A percentile compares a stretch with the other conserved stretches of the same genome.
Conservation (phyloP, 1,139 yeast species). For the Yamadazyma jaroonii region DNA sequence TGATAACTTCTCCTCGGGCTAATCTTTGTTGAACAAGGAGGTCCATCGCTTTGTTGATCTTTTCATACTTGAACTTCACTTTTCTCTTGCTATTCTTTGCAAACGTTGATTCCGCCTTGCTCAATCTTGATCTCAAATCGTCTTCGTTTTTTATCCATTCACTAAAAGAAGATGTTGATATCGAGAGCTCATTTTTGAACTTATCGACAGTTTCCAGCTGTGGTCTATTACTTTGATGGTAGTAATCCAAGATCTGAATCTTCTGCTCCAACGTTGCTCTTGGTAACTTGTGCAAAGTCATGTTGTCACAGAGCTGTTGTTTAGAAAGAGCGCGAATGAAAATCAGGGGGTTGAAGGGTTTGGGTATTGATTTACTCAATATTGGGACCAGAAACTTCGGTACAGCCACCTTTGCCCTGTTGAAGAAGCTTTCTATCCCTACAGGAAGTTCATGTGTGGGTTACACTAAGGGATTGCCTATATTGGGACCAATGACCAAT, state of each 20-base stretch:
- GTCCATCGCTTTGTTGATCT: conserved; percentile 59
- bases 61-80: conserved; percentile 52
- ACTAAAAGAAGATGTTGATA: conserved; percentile 55
- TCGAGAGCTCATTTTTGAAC: conserved; percentile 47
- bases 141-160: conserved; percentile 59
- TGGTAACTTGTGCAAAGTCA: conserved; percentile 38
- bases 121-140: conserved; percentile 44
- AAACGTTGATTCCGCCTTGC: conserved; percentile 33
- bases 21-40: conserved; percentile 44
- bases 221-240: conserved; percentile 46
- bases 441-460: too few species aligned
- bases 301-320: conserved; percentile 4
- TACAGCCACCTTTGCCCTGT: too few species aligned
- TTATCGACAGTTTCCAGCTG: conserved; percentile 58
- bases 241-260: conserved; percentile 51
- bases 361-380: background rate
- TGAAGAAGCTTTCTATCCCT: too few species aligned
- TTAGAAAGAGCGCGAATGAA: too few species aligned
- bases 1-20: conserved; percentile 45
- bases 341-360: too few species aligned
- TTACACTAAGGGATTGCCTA: too few species aligned
- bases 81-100: conserved; percentile 45
- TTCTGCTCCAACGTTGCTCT: conserved; percentile 61
- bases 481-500: too few species aligned
- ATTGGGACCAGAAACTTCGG: too few species aligned